These are phyloP conservation scores for Auriscalpium vulgare DNA, from an alignment of 768 basidiomycete species.

Conservation along the genomic window DNA sequence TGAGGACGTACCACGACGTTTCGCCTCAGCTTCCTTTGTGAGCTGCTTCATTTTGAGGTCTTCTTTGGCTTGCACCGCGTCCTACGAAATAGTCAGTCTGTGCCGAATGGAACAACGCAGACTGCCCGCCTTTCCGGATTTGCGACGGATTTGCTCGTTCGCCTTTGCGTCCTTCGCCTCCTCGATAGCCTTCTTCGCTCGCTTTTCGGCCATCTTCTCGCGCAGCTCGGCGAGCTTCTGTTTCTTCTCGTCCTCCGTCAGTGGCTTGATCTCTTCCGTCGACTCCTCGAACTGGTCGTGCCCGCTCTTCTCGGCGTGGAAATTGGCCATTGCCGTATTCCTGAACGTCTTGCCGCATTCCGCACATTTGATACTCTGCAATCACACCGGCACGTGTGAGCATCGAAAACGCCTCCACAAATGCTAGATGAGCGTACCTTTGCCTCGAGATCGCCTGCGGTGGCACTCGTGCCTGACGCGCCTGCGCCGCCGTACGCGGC, in stretches of 20 bases:
- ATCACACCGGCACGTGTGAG: too few relatives aligned
- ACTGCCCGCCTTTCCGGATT: conserved; percentile 63
- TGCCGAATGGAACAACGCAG: neutral
- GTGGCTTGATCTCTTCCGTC: conserved; percentile 90
- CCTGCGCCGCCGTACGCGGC: conserved; percentile 34
- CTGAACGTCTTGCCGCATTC: conserved; percentile 81
- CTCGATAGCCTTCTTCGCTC: conserved; percentile 58
- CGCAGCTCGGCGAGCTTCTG: conserved; percentile 73
- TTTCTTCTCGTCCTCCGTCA: conserved; percentile 92
- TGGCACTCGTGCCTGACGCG: conserved; percentile 28
- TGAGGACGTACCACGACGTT: conserved; percentile 54
- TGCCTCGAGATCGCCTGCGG: conserved; percentile 44
- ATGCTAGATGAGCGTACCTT: conserved; percentile 36
- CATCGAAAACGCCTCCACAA: too few relatives aligned
- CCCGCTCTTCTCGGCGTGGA: conserved; percentile 90
- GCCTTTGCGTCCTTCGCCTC: conserved; percentile 67
- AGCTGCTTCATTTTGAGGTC: conserved; percentile 72
- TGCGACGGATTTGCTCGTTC: conserved; percentile 76
- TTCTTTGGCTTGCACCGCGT: conserved; percentile 65
- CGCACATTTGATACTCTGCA: conserved; percentile 75
- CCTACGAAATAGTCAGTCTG: conserved; percentile 34
- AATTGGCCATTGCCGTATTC: conserved; percentile 83
- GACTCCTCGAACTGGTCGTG: conserved; percentile 96
- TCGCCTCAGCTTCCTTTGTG: conserved; percentile 74
- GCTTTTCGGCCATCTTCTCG: conserved; percentile 74